Evolutionary conservation across 1,284 basidiomycete genomes (phyloP), one percentile per base, ranked within the genome.

Genomic region (Leccinum pachyderme): DNA sequence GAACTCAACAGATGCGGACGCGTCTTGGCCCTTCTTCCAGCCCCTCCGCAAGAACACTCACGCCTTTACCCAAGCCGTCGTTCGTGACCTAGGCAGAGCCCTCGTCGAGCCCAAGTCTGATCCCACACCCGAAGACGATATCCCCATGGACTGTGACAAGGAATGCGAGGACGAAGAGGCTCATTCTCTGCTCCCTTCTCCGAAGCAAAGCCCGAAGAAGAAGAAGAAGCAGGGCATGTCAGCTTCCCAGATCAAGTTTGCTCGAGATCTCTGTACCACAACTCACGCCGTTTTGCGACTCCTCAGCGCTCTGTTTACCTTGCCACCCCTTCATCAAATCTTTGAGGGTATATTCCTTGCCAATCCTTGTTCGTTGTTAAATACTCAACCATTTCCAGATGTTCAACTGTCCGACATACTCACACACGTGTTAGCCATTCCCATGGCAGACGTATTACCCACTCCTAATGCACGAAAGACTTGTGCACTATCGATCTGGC

Each of bases 391-490:
- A 24, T 53, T 5, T 29, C 37, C 62, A 91, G 89, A 82, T 54
- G 68, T 69, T 24, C 80, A 89, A 56, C 74, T 91, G 5, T 67
- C 75, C 22, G 72, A 74, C 28, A 80, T 92, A 54, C 67, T 91
- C 33, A 81, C 81, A 1, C 76, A 78, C 13, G 75, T 87, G 6
- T 73, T 92, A 7, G 81, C 84, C 4, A 89, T 92, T 52, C 87
- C 88, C 1, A 73, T 89, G 28, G 80, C 84, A 0, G 73, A 79
- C 5, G 73, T 79, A 31, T 70, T 92, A 1, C 89, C 89, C 1
- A 91, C 89, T 4, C 85, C 86, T 2, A 91, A 91, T 65, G 80
- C 87, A 8, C 81, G 90, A n/a, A 92, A 92, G 68, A 91, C 89
- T 2, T 89, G 81, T 56, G 87, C 87, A 3, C 70, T 91, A 27